Percentiles rank a stretch among this genome's conserved stretches.
Evolutionary conservation across 1,284 basidiomycete genomes (phyloP).

Genomic region (Ceratobasidium sp.): DNA sequence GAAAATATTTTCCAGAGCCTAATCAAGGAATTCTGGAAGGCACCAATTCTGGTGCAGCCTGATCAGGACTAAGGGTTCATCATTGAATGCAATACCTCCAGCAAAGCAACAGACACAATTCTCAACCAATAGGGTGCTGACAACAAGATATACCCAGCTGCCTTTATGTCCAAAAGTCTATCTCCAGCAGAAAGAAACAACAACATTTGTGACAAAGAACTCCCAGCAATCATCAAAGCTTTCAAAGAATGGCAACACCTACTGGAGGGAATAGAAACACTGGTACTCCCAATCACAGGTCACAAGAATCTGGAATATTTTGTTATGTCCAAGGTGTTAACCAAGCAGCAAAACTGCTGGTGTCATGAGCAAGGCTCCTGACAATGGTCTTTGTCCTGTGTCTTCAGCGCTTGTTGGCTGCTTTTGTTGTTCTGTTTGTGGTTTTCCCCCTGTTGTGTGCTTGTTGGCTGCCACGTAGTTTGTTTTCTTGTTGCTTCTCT

Average conservation of each 20-base stretch:
- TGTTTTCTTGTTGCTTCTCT: too few species aligned
- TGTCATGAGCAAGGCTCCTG: neutral
- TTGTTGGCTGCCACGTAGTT: too few species aligned
- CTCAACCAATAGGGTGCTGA: conserved; percentile 43
- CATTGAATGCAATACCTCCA: too few species aligned
- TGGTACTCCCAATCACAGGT: conserved; percentile 50
- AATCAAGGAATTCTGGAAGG: conserved; percentile 43
- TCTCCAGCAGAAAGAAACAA: too few species aligned
- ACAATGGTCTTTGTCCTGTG: conserved; percentile 17
- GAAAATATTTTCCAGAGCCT: conserved; percentile 45
- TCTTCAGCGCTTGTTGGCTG: too few species aligned
- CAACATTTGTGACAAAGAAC: too few species aligned
- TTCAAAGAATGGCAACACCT: conserved; percentile 54
- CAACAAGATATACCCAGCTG: conserved; percentile 44
- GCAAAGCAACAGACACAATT: conserved; percentile 46
- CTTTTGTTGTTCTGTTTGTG: too few species aligned
- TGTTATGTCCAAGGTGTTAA: conserved; percentile 48
- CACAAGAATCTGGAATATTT: conserved; percentile 57
- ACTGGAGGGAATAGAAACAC: conserved; percentile 45
- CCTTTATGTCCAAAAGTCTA: too few species aligned
- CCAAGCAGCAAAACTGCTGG: conserved; percentile 54
- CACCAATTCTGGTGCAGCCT: conserved; percentile 46
- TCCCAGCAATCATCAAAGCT: too few species aligned
- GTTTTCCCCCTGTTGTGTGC: too few species aligned
- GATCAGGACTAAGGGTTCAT: conserved; percentile 42